Evolutionary conservation across 2,329 filamentous ascomycete genomes (phyloP), one percentile per base, ranked within the genome.

Genomic region (Chaetomium strumarium): DNA sequence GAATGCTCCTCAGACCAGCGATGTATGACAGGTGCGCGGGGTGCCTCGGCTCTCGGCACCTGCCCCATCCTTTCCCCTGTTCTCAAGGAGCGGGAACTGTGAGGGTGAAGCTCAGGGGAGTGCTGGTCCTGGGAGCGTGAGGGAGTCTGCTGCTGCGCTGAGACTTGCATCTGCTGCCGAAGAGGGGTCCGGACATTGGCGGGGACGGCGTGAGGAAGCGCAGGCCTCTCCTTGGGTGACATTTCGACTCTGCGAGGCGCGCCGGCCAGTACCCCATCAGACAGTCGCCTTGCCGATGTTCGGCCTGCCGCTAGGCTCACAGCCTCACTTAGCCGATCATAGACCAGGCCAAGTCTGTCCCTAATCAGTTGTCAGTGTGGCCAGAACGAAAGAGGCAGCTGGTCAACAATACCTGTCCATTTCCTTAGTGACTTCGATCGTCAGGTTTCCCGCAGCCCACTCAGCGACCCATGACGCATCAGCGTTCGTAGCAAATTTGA

Each of bases 1-100:
- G 70, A 70, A 57, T 85, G 71, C 24, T 68, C 55, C 7, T 64
- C 60, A 1, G 79, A 79, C 81, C 81, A 85, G 13, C 66, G 62
- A 66, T 63, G 16, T 54, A 60, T 13, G 36, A 20, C 19, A 29
- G 53, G 31, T 2, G 38, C 16, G 5, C 3, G 19, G 14, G 29
- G 42, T 6, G 49, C 16, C 9, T 40, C 39, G 7, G n/a, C 16
- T 9, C 19, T 17, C 37, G 37, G 46, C 14, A 17, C 14, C 17
- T 5, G n/a, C 9, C 14, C 33, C 9, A 36, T 16, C 29, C 8
- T 33, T 6, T 44, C 46, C 14, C 39, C 44, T 24, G 36, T 42
- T 16, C 59, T 57, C 20, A 49, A 31, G 8, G 52, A 46, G 20
- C 54, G 59, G 37, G 51, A 30, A 2, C 17, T 38, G 16, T 44